Base-by-base conservation (phyloP, 805 yeast species). In the Saccharomycopsis lassenensis region DNA sequence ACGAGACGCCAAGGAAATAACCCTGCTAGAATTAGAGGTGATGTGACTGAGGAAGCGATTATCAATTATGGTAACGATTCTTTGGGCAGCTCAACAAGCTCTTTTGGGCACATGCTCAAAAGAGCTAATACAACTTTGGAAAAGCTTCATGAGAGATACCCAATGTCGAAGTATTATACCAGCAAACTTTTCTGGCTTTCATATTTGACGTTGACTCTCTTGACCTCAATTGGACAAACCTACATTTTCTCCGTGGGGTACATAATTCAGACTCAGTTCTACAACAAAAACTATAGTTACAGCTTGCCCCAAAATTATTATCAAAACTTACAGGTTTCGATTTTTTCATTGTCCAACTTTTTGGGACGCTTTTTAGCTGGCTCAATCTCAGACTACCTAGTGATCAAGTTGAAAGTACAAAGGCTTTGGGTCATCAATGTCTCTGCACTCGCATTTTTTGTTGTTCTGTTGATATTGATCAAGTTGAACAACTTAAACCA, bases 231-330 rank as follows among this genome's bases (percentile, higher is more conserved):
- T 29, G 82, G 86, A 3, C 87, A 79, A 51, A 69, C 72, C 54
- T 81, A 79, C 50, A 79, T 81, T 19, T 81, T 66, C 49, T 68
- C 81, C 2, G 76, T 81, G 24, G 93, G 93, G 0, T 80, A 74
- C 48, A 65, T 81, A n/a, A 80, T 77, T 7, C 66, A 59, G 34
- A 65, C 69, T 0, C 67, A 65, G 43, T 54, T 58, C 8, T 15
- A 20, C 7, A 40, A 43, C 31, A 35, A 38, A 16, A 34, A 40
- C 20, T 36, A 36, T 24, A 12, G 23, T 21, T 40, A 43, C 24
- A 27, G 8, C 5, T 11, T 12, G 4, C 26, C 37, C 5, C 39
- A 27, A 17, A 24, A 36, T 11, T 27, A 23, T 15, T 39, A 25
- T 19, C 46, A 43, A 27, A 37, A 36, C 24, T n/a, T 29, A 8